Evolutionary conservation across 2,329 filamentous ascomycete genomes (phyloP).

Genomic region (Cladosporium colombiae): DNA sequence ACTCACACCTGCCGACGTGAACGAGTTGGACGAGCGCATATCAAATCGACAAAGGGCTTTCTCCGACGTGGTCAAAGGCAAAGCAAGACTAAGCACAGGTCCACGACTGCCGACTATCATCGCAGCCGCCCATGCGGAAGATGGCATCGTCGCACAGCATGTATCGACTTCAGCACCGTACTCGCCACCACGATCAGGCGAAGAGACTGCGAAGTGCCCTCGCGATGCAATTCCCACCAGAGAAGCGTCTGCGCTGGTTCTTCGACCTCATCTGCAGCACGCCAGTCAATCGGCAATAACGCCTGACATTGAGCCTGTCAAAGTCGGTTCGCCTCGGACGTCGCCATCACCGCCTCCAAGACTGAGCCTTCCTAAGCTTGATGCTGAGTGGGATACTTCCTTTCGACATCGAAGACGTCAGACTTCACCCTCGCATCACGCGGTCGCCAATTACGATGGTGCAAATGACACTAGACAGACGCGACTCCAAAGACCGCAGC

Average conservation of each 20-base stretch:
- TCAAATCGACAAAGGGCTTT: constrained; percentile 22
- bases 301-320: not conserved
- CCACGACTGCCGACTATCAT: constrained; percentile 21
- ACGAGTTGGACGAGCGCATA: constrained; percentile 29
- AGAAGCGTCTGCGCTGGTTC: not conserved
- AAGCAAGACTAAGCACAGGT: constrained; percentile 27
- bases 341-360: not conserved
- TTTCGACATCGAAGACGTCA: constrained; percentile 9
- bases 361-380: not conserved
- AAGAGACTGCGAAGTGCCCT: not conserved
- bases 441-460: not conserved
- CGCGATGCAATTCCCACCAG: not conserved
- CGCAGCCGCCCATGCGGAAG: not conserved
- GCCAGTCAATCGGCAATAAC: not conserved
- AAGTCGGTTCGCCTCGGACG: not conserved
- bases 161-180: not conserved
- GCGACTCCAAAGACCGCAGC: not conserved
- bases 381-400: not conserved
- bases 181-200: not conserved
- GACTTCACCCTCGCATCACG: constrained; percentile 13
- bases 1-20: constrained; percentile 33
- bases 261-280: not conserved
- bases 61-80: not conserved
- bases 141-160: not conserved
- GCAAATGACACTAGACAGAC: not conserved